Conservation (phyloP, 1,284 basidiomycete species). For the Marasmius oreades region DNA sequence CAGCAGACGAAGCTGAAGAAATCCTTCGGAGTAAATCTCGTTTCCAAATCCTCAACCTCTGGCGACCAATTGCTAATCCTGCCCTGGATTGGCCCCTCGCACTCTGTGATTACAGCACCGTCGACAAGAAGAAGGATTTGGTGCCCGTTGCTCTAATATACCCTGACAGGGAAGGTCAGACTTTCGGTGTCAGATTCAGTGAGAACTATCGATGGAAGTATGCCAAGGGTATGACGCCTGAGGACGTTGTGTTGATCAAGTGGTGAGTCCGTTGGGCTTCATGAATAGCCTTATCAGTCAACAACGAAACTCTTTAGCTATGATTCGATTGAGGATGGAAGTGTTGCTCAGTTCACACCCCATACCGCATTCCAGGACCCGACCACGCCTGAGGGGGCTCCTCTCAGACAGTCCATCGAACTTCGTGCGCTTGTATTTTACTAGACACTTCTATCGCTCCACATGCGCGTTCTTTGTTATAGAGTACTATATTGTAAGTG, state of each 20-base stretch:
- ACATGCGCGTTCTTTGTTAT: no score
- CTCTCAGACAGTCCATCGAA: slow-evolving; percentile 48
- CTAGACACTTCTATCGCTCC: neutral
- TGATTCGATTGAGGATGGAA: slow-evolving; percentile 29
- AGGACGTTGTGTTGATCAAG: neutral
- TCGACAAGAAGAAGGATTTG: neutral
- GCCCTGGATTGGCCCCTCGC: slow-evolving; percentile 1
- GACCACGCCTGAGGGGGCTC: slow-evolving; percentile 38
- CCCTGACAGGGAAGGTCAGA: neutral
- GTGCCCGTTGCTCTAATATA: neutral
- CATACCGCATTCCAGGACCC: slow-evolving; percentile 41
- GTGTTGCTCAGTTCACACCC: slow-evolving; percentile 37
- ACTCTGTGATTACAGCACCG: neutral
- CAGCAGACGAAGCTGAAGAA: neutral
- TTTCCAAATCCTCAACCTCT: slow-evolving; percentile 2
- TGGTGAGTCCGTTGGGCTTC: neutral
- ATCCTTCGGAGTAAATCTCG: neutral
- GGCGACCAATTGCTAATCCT: neutral
- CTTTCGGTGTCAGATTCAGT: neutral
- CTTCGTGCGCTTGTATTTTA: slow-evolving; percentile 50
- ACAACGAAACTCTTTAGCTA: neutral
- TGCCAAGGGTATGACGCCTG: neutral
- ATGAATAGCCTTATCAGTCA: neutral
- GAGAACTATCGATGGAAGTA: neutral
- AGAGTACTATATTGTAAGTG: no score